Evolutionary conservation across 768 basidiomycete species (phyloP), one percentile per base, ranked within the genome.

Genomic region (Rhizopogon sp.): DNA sequence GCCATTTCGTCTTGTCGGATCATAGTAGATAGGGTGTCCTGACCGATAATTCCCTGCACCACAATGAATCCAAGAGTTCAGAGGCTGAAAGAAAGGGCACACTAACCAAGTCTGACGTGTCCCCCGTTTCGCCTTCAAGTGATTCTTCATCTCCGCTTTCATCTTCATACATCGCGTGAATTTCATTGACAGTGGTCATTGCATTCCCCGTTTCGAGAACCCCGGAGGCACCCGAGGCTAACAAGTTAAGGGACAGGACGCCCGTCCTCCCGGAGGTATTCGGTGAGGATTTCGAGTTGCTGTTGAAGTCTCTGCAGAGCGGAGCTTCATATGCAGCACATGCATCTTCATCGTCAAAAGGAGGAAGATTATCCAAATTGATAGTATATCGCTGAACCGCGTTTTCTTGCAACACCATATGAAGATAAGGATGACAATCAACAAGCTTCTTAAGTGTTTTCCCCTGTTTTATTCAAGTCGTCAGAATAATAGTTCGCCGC

Each of bases 1-100:
- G 78, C 71, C 57, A 80, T 70, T 67, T 90, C 88, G 58, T 90
- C 88, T 50, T 84, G 82, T 39, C 83, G 78, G 61, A 90, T 89
- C 84, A 88, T 88, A 16, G 79, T 72, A 50, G 82, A 79, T 41
- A 90, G 72, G 6, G 87, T 81, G 61, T 90, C 88, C 59, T 90
- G 87, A 16, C 85, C 79, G 50, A 90, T 85, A 6, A 62, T 60
- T n/a, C 87, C 88, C 87, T 89, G 59, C 16, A 53, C 35, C 37
- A 20, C 57, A 41, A 47, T 46, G 39, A 45, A 45, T 55, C 33
- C 37, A 53, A 57, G 56, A 44, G 52, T 33, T 49, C 46, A 16
- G 46, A 43, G 33, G 45, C 44, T 1, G 4, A 54, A 42, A 45
- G 35, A 31, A 55, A 52, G 13, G 7, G 41, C 41, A 29, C 22